Evolutionary conservation across 352 stramenopile species (phyloP), one percentile per base, ranked within the genome.

Genomic region (Hyaloperonospora brassicae): DNA sequence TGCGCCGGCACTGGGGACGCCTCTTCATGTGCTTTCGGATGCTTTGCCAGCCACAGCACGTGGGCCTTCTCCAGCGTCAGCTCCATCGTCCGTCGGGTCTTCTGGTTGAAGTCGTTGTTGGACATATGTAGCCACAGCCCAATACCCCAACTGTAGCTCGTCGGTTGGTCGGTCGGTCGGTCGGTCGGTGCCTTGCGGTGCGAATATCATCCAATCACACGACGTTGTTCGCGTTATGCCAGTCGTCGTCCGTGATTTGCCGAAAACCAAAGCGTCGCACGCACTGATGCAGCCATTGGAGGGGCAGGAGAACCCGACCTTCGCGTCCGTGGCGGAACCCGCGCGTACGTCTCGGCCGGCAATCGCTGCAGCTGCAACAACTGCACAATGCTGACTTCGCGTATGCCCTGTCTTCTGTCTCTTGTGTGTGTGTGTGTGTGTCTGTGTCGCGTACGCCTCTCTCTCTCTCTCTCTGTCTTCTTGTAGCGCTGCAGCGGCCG

Each of bases 401-500:
- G 11, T 51, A 27, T 24, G 5, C 62, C 0, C 50, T 36, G 22
- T 7, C 13, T 57, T 47, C 13, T 36, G n/a, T n/a, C n/a, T n/a
- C n/a, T n/a, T 62, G 22, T 31, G 27, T 31, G 27, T 31, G 27
- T 31, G 27, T 31, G n/a, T 31, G 27, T 31, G 27, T 7, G 3
- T 31, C 7, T 31, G 3, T 31, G 27, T 3, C 27, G 27, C n/a
- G n/a, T n/a, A n/a, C n/a, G n/a, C n/a, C n/a, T n/a, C n/a, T n/a
- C n/a, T n/a, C 2, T 13, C 7, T 2, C 43, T 14, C 5, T 58
- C 41, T 45, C 30, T 44, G 6, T 11, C 24, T 3, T 7, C 38
- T 7, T 45, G 12, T 24, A 87, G 76, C 76, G 45, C 61, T 89
- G n/a, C 66, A 71, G 51, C 61, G 68, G n/a, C 59, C 55, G 4